phyloP scores from a whole-genome alignment of 305 asterid species.

The Striga hermonthica region DNA sequence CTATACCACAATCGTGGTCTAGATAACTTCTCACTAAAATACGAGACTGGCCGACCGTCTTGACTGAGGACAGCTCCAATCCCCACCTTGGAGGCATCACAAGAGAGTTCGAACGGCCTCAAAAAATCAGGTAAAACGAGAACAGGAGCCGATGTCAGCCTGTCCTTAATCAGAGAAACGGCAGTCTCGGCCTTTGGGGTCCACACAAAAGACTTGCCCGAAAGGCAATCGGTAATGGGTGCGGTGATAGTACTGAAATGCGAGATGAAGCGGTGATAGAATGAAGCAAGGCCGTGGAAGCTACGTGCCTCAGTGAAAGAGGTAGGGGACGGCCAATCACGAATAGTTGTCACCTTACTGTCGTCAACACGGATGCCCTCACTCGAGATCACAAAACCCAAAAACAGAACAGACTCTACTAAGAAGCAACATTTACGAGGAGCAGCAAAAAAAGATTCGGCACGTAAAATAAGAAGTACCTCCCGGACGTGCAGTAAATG shows the following conservation, averaged over 20 bases:
- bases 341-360: background rate
- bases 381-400: background rate
- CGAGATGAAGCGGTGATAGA: background rate
- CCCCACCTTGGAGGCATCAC: too few species aligned
- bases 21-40: background rate
- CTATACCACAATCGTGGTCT: background rate
- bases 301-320: background rate
- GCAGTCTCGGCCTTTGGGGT: background rate
- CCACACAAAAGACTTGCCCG: too few species aligned
- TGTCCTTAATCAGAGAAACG: background rate
- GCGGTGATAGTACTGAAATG: background rate
- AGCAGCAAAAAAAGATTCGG: too few species aligned
- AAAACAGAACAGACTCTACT: background rate
- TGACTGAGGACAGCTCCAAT: background rate
- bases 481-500: too few species aligned
- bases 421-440: background rate
- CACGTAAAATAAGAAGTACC: too few species aligned
- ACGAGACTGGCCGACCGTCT: background rate
- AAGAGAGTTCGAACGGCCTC: background rate
- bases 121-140: background rate
- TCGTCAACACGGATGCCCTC: background rate
- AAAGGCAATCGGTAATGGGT: too few species aligned
- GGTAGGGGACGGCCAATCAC: background rate
- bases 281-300: background rate
- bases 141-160: background rate